These are phyloP conservation scores for Pueraria montana DNA, from an alignment of 306 rosid genomes.

Conservation along the genomic window DNA sequence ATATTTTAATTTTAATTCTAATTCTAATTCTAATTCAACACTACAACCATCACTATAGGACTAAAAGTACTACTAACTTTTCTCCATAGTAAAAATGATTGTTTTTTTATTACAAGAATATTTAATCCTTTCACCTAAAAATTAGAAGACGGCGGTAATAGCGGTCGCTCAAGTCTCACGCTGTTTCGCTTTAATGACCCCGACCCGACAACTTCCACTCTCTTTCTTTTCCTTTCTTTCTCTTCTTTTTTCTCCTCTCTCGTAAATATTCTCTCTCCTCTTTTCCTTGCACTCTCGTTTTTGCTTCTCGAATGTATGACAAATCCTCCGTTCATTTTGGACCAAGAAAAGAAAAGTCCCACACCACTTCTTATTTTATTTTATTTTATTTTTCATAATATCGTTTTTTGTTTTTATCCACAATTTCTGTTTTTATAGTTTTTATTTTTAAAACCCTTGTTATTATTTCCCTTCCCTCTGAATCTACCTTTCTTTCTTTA, in stretches of 20 bases:
- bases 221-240: neutral
- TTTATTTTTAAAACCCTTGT: neutral
- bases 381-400: neutral
- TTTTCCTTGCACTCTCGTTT: neutral
- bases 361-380: neutral
- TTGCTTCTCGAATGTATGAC: slow-evolving; percentile 17
- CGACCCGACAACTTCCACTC: slow-evolving; percentile 31
- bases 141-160: slow-evolving; percentile 3
- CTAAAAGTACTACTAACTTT: too few relatives aligned
- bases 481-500: slow-evolving; percentile 21
- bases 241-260: too few relatives aligned
- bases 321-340: slow-evolving; percentile 38
- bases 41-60: too few relatives aligned
- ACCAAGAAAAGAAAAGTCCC: slow-evolving; percentile 52
- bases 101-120: too few relatives aligned
- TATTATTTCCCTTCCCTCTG: slow-evolving; percentile 17
- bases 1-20: too few relatives aligned
- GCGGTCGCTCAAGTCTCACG: slow-evolving; percentile 39
- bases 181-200: slow-evolving; percentile 2
- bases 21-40: too few relatives aligned
- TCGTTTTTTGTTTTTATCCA: slow-evolving; percentile 25
- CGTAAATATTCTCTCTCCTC: neutral
- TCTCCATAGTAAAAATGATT: too few relatives aligned
- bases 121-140: neutral
- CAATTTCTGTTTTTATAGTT: neutral